A percentile compares a stretch with the other conserved stretches of the same genome.
Conservation (phyloP, 1,139 yeast species). For the Kodamaea suecica region DNA sequence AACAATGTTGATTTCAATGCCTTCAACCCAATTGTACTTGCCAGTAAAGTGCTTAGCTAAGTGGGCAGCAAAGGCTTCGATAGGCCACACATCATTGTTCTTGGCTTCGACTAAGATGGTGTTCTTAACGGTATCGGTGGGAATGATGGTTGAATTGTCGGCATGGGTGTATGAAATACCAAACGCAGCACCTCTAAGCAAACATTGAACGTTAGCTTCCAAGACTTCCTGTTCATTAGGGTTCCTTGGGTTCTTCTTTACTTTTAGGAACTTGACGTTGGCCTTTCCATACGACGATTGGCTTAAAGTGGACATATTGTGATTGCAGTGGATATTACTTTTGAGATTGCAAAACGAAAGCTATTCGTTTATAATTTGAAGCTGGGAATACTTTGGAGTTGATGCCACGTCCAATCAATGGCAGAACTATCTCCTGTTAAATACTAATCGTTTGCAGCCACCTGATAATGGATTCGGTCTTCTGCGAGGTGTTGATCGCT, state of each 20-base stretch:
- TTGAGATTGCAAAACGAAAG: no score
- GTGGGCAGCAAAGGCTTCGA: slow-evolving; percentile 84
- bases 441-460: no score
- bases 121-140: slow-evolving; percentile 92
- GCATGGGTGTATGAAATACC: slow-evolving; percentile 82
- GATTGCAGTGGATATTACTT: no score
- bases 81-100: slow-evolving; percentile 79
- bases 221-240: slow-evolving; percentile 73
- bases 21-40: slow-evolving; percentile 74
- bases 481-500: no score
- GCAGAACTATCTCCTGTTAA: no score
- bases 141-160: slow-evolving; percentile 83
- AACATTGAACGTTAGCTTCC: slow-evolving; percentile 76
- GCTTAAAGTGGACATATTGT: slow-evolving; percentile 12
- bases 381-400: no score
- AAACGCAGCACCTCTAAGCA: slow-evolving; percentile 67
- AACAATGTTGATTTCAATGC: slow-evolving; percentile 60
- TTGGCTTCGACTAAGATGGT: slow-evolving; percentile 81
- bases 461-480: no score
- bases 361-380: no score
- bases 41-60: slow-evolving; percentile 75
- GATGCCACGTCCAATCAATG: no score
- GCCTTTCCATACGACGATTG: slow-evolving; percentile 80
- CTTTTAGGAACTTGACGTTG: slow-evolving; percentile 87
- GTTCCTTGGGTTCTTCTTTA: slow-evolving; percentile 68